These are phyloP conservation scores for Penicillium desertorum DNA, from an alignment of 495 filamentous ascomycete genomes.

Conservation along the genomic window DNA sequence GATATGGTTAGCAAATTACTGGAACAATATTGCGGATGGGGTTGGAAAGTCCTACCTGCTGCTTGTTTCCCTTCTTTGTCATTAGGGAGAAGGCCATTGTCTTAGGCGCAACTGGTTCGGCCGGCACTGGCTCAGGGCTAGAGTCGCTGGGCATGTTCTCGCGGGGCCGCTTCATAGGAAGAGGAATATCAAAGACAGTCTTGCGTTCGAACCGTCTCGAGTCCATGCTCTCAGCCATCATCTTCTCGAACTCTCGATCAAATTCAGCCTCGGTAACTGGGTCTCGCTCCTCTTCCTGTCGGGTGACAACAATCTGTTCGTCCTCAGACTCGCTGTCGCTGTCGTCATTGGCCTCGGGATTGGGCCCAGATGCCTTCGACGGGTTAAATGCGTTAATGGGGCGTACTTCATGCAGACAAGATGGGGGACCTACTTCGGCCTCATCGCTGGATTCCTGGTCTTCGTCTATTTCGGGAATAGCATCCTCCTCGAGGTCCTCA, in stretches of 20 bases:
- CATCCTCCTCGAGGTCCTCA: conserved; percentile 59
- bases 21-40: too few relatives aligned
- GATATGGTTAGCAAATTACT: conserved; percentile 8
- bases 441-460: conserved; percentile 60
- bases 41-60: conserved; percentile 64
- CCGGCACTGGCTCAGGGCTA: conserved; percentile 34
- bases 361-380: conserved; percentile 52
- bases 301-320: conserved; percentile 86
- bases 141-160: conserved; percentile 51
- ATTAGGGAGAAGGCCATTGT: conserved; percentile 95
- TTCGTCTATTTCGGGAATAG: conserved; percentile 56
- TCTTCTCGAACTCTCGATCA: conserved; percentile 95
- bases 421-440: conserved; percentile 44
- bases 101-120: conserved; percentile 45
- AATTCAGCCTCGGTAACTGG: conserved; percentile 96
- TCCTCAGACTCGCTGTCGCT: conserved; percentile 62
- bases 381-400: conserved; percentile 5
- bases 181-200: conserved; percentile 85
- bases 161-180: conserved; percentile 81
- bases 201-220: conserved; percentile 93
- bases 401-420: neutral
- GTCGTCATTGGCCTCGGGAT: conserved; percentile 39
- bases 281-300: conserved; percentile 85
- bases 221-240: conserved; percentile 97
- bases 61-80: conserved; percentile 93